Conservation (phyloP, 1,139 yeast species). For the Hanseniaspora uvarum region DNA sequence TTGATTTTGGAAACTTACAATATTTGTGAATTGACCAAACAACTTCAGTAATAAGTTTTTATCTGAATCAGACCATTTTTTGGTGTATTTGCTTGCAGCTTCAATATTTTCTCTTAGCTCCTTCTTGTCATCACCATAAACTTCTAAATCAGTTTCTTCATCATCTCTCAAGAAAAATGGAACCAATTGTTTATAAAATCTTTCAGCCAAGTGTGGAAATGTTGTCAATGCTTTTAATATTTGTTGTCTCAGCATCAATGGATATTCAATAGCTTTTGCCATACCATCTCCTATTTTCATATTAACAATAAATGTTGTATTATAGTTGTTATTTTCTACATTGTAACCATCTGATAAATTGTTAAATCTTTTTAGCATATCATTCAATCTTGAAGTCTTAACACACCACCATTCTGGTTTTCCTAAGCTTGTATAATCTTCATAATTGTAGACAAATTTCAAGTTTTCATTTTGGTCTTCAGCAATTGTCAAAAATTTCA, state of each 20-base stretch:
- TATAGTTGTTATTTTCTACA: conserved; percentile 32
- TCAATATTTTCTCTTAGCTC: conserved; percentile 21
- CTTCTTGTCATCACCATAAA: conserved; percentile 29
- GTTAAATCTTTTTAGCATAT: conserved; percentile 28
- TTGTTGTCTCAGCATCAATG: conserved; percentile 28
- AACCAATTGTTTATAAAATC: conserved; percentile 44
- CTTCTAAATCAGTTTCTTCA: conserved; percentile 27
- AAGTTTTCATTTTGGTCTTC: conserved; percentile 22
- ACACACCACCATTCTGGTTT: conserved; percentile 27
- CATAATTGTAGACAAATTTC: conserved; percentile 20
- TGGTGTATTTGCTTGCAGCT: conserved; percentile 21
- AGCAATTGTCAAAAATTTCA: conserved; percentile 31
- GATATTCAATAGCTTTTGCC: conserved; percentile 30
- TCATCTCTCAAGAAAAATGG: conserved; percentile 41
- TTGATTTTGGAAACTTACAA: conserved; percentile 45
- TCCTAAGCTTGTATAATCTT: neutral
- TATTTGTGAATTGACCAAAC: conserved; percentile 54
- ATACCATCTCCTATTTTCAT: conserved; percentile 24
- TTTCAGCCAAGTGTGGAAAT: conserved; percentile 60
- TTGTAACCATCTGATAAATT: conserved; percentile 27
- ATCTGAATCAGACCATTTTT: conserved; percentile 52
- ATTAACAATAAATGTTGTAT: conserved; percentile 31
- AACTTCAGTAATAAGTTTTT: conserved; percentile 49
- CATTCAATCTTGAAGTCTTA: conserved; percentile 33
- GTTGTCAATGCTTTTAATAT: conserved; percentile 36